Evolutionary conservation across 345 rosid species (phyloP).

Genomic region (Populus pruinosa): DNA sequence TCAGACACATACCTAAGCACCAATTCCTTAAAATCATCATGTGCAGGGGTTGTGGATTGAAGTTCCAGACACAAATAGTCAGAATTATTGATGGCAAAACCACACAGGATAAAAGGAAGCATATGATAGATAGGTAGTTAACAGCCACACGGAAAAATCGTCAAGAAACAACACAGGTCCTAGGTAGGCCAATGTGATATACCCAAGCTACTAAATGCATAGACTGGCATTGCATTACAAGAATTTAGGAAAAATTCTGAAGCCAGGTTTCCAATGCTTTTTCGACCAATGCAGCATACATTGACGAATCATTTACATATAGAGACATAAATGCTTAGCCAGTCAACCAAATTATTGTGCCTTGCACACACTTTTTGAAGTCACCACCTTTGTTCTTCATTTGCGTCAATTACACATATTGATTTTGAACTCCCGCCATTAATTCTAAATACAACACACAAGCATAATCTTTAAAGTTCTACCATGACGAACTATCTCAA

Average conservation of each 20-base stretch:
- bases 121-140: too few species aligned
- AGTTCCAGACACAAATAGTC: not conserved
- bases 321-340: too few species aligned
- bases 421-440: not conserved
- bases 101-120: too few species aligned
- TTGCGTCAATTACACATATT: not conserved
- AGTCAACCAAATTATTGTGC: too few species aligned
- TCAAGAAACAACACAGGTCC: not conserved
- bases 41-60: not conserved
- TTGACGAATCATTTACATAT: not conserved
- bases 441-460: not conserved
- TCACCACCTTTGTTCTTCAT: not conserved
- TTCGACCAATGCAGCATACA: not conserved
- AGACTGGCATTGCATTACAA: not conserved
- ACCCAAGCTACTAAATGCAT: not conserved
- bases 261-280: not conserved
- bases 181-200: not conserved
- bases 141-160: not conserved
- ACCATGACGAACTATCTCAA: not conserved
- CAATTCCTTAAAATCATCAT: not conserved
- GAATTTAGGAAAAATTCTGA: not conserved
- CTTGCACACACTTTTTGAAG: not conserved
- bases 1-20: conserved; percentile 3
- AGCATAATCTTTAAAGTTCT: not conserved
- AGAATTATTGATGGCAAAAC: not conserved